These are phyloP conservation scores for Sisymbrium irio DNA, from an alignment of 345 rosid genomes.

Conservation along the genomic window DNA sequence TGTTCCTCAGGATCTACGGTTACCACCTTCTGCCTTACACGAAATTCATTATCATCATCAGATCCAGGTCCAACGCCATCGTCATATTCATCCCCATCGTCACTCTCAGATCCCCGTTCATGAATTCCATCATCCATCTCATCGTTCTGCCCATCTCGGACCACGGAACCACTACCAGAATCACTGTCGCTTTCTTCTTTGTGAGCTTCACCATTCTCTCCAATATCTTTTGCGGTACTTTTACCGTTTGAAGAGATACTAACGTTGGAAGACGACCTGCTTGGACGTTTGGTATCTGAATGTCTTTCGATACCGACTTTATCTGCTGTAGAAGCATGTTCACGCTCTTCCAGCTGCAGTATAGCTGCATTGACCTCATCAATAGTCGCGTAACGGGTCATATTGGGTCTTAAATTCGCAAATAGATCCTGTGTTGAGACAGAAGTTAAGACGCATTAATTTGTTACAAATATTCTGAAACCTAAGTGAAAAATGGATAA, in stretches of 20 bases:
- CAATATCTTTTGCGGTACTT: conserved; percentile 44
- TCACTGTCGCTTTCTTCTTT: conserved; percentile 78
- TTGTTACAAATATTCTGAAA: conserved; percentile 7
- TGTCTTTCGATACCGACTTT: conserved; percentile 60
- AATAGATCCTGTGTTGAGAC: conserved; percentile 71
- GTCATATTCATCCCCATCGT: conserved; percentile 66
- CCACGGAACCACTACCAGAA: conserved; percentile 78
- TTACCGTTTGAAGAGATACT: conserved; percentile 48
- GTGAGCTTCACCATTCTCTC: conserved; percentile 70
- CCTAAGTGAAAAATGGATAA: conserved; percentile 1
- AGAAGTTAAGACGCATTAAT: conserved; percentile 5
- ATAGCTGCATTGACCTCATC: conserved; percentile 88
- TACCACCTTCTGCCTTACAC: conserved; percentile 74
- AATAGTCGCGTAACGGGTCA: conserved; percentile 66
- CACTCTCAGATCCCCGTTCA: conserved; percentile 66
- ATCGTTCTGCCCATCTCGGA: conserved; percentile 66
- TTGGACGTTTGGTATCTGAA: conserved; percentile 52
- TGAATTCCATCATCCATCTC: conserved; percentile 79
- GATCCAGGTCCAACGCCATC: conserved; percentile 71
- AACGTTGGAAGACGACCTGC: conserved; percentile 40
- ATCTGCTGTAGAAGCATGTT: conserved; percentile 54
- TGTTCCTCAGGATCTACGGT: conserved; percentile 80
- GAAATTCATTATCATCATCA: conserved; percentile 88
- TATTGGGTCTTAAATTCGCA: conserved; percentile 83
- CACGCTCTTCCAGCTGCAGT: conserved; percentile 76